Base-by-base conservation (phyloP, 352 stramenopile species). In the Lagenidium giganteum region DNA sequence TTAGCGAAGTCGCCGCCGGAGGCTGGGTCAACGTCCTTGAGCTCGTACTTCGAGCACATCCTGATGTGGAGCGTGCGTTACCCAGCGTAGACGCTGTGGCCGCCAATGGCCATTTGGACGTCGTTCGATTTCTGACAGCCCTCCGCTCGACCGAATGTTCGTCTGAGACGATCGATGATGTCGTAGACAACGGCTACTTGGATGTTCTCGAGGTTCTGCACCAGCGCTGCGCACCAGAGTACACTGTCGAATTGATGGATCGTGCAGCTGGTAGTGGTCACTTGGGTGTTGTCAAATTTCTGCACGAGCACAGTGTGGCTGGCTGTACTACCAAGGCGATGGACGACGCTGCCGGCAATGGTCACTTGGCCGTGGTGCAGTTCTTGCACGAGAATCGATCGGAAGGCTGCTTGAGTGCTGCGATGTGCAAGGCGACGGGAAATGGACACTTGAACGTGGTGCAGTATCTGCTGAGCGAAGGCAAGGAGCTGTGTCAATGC, bases 131-230 rank as follows among this genome's bases (percentile, higher is more conserved):
- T n/a, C n/a, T n/a, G n/a, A n/a, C n/a, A n/a, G n/a, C n/a, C n/a
- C n/a, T n/a, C n/a, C n/a, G n/a, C n/a, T n/a, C n/a, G n/a, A n/a
- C n/a, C n/a, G n/a, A n/a, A n/a, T n/a, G n/a, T n/a, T n/a, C n/a
- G n/a, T n/a, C n/a, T n/a, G n/a, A n/a, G n/a, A n/a, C n/a, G n/a
- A n/a, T n/a, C n/a, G n/a, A n/a, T n/a, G n/a, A n/a, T n/a, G 72
- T 75, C 7, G 75, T 75, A 0, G 67, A 54, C 24, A 67, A 74
- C 17, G 69, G 69, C 7, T 61, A 82, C 47, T 35, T 80, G 25
- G 28, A 57, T 1, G 49, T 82, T 11, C 52, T 85, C 1, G 31
- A 54, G 35, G 82, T 67, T 50, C 31, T 85, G 1, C 62, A 83
- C 39, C 18, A 29, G 5, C 41, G 78, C 33, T 66, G 63, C 11